Evolutionary conservation across 2,329 filamentous ascomycete genomes (phyloP).

Genomic region (Claviceps sp.): DNA sequence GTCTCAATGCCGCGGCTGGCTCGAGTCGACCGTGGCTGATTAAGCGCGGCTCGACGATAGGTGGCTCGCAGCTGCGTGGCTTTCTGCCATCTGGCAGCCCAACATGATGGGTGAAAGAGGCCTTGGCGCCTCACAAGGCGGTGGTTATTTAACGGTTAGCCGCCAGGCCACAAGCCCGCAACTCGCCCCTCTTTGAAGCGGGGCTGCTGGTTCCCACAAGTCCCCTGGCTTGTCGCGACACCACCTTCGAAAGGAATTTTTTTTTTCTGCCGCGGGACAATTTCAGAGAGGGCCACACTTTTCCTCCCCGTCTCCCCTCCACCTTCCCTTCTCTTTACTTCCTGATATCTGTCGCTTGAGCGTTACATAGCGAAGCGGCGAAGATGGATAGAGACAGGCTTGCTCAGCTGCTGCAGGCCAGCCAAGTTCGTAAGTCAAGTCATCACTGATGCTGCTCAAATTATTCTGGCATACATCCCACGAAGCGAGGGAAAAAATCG

Average conservation of each 20-base stretch:
- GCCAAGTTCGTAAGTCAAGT: slow-evolving; percentile 63
- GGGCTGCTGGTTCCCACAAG: slow-evolving; percentile 1
- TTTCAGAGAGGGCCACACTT: slow-evolving; percentile 5
- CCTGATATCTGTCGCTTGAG: slow-evolving; percentile 6
- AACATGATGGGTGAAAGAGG: neutral
- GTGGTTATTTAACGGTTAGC: neutral
- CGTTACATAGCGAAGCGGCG: slow-evolving; percentile 5
- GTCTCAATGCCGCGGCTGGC: neutral
- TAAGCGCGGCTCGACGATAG: neutral
- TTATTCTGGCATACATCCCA: neutral
- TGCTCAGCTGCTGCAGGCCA: slow-evolving; percentile 72
- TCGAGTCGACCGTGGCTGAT: neutral
- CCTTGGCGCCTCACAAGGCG: neutral
- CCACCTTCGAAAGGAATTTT: slow-evolving; percentile 7
- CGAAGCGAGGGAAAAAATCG: neutral
- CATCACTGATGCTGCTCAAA: slow-evolving; percentile 3
- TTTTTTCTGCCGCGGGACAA: slow-evolving; percentile 8
- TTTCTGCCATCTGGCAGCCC: neutral
- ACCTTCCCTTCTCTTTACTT: slow-evolving; percentile 1
- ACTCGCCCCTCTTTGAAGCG: slow-evolving; percentile 5
- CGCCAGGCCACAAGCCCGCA: neutral
- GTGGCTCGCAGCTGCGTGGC: no score
- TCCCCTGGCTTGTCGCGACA: slow-evolving; percentile 1
- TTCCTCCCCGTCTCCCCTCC: slow-evolving; percentile 1
- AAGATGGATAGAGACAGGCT: slow-evolving; percentile 53